Evolutionary conservation across 2,329 filamentous ascomycete species (phyloP), one percentile per base, ranked within the genome.

Genomic region (Phaeosphaeria sp.): DNA sequence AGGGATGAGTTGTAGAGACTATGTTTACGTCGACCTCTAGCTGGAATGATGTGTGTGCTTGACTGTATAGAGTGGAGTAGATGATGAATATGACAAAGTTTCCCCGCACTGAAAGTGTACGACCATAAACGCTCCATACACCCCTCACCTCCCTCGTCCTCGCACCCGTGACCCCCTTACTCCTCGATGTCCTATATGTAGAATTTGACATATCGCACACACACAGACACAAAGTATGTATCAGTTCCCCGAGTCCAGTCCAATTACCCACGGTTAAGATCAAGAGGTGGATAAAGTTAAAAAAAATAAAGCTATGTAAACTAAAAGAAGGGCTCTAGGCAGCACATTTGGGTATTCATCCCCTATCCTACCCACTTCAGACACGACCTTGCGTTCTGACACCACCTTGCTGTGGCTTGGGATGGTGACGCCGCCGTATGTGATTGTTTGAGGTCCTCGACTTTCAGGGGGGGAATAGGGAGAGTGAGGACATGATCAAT

Each of bases 141-240:
- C 24, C 51, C 56, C 54, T 51, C 9, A 71, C 48, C 55, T 71
- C 67, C 51, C 63, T 62, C 6, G 57, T 49, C 44, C 47, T 66
- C 21, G 68, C 63, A 1, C 69, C 68, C 7, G 64, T 67, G 39
- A 68, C 65, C 1, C 68, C 62, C 30, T 65, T 63, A 68, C 51
- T 73, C 63, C 22, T 73, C 71, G 15, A 74, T 69, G 30, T 74
- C 70, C 51, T 72, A 73, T 5, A 64, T 66, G 46, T 68, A 74
- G 27, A 74, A 74, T 21, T 61, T 65, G 1, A 70, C 67, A 33
- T 50, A 18, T 47, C n/a, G 3, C 18, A 44, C 40, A 44, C 42
- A 22, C 4, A 22, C 5, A 8, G n/a, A n/a, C n/a, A n/a, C n/a
- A n/a, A n/a, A n/a, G n/a, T n/a, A n/a, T n/a, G n/a, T n/a, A n/a